phyloP scores from a whole-genome alignment of 768 basidiomycete genomes.

The Goffeauzyma gilvescens region DNA sequence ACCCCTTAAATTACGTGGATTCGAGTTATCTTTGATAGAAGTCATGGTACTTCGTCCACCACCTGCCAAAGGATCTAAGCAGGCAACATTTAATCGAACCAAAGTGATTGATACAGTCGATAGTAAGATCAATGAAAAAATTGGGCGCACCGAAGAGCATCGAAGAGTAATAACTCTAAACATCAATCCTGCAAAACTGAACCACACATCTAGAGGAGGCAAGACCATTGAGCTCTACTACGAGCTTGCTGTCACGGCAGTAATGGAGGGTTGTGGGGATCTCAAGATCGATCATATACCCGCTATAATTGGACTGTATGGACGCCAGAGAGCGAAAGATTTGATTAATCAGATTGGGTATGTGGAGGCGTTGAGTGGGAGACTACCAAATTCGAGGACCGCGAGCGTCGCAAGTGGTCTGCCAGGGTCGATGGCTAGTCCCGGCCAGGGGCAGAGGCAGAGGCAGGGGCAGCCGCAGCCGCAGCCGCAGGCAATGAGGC shows the following conservation, averaged over 20 bases:
- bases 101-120: conserved; percentile 48
- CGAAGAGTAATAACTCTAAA: conserved; percentile 40
- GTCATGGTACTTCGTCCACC: conserved; percentile 48
- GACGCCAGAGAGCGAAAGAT: conserved; percentile 17
- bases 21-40: conserved; percentile 64
- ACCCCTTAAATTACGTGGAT: conserved; percentile 57
- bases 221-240: conserved; percentile 59
- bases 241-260: conserved; percentile 53
- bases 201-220: conserved; percentile 50
- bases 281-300: conserved; percentile 18
- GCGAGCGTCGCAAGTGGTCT: too few species aligned
- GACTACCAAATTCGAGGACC: not conserved
- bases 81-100: conserved; percentile 36
- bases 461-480: too few species aligned
- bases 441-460: too few species aligned
- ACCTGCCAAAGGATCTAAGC: conserved; percentile 35
- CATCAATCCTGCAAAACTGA: conserved; percentile 48
- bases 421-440: too few species aligned
- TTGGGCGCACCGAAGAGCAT: conserved; percentile 53
- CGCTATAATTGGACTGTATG: conserved; percentile 21
- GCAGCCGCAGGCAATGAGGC: too few species aligned
- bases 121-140: conserved; percentile 53
- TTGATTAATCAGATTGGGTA: conserved; percentile 12
- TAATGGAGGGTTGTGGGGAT: conserved; percentile 44
- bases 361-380: too few species aligned